Percentiles rank a stretch among this genome's conserved stretches.
These are phyloP conservation scores for Ambrosiella beaveri DNA, from an alignment of 2,329 filamentous ascomycete genomes.

Conservation along the genomic window DNA sequence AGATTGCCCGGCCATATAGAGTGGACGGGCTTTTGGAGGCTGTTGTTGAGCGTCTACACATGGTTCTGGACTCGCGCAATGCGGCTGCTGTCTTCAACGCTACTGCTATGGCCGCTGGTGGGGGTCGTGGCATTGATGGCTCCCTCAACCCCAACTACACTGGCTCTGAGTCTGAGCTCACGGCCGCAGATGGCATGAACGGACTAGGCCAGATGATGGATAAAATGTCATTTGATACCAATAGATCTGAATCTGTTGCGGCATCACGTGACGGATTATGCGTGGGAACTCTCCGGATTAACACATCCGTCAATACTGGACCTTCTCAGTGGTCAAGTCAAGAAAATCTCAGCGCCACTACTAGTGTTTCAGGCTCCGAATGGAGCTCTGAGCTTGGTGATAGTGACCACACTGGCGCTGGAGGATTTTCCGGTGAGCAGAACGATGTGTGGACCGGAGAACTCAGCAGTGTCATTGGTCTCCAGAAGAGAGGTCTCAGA, in stretches of 20 bases:
- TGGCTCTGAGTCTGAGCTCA: conserved; percentile 24
- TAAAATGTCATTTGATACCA: conserved; percentile 4
- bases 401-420: conserved; percentile 29
- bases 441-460: conserved; percentile 62
- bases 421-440: conserved; percentile 11
- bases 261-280: conserved; percentile 17
- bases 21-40: conserved; percentile 85
- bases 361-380: conserved; percentile 36
- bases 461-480: conserved; percentile 74
- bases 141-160: conserved; percentile 44
- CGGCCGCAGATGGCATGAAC: conserved; percentile 13
- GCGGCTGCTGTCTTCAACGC: conserved; percentile 96
- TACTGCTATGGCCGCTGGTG: conserved; percentile 91
- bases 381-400: conserved; percentile 38
- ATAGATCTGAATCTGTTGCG: neutral
- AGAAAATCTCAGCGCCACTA: conserved; percentile 32
- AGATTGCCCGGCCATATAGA: conserved; percentile 83
- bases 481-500: conserved; percentile 83
- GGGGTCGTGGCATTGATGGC: conserved; percentile 65
- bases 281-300: conserved; percentile 29
- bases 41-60: conserved; percentile 77
- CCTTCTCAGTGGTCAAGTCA: conserved; percentile 22
- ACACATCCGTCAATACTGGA: conserved; percentile 25
- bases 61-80: conserved; percentile 78
- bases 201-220: conserved; percentile 7